Base-by-base conservation (phyloP, 805 yeast genomes). In the Candida ovalis region DNA sequence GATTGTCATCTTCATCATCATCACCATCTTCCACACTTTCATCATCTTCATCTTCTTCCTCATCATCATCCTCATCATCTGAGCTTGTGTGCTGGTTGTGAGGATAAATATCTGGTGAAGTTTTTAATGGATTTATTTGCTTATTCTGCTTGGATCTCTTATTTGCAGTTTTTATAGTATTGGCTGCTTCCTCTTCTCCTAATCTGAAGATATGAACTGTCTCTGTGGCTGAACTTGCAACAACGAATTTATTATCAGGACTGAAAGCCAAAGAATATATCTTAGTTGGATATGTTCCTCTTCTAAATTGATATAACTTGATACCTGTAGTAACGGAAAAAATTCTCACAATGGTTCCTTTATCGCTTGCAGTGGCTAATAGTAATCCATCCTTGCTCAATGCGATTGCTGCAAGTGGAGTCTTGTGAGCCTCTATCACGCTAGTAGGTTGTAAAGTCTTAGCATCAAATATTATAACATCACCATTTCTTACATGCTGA, bases 121-220 rank as follows among this genome's bases (percentile, higher is more conserved):
- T 51, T 40, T 52, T 56, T 17, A 51, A 42, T 8, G 60, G 61
- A 33, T 53, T 49, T 38, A 59, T 49, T 18, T 56, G 50, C 17
- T 53, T 48, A 13, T 39, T 45, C 27, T 50, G 33, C n/a, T 45
- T 50, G 5, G 51, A 30, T 21, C 49, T 43, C 27, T 49, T 56
- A 30, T 54, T 53, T 5, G 58, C 52, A 4, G 56, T 46, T 28
- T 56, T 59, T 17, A 55, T 51, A 0, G 70, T 67, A 49, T 67
- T 67, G 23, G 64, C 63, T 1, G 68, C 66, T 46, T 68, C 72
- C 44, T 67, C 70, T 49, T 76, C 81, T 1, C 82, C 86, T 45
- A 91, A 67, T 49, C 90, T 77, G 73, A 92, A 94, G 22, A 94
- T 81, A 64, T 94, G 99, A 17, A 94, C 96, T 0, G 99, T 94